phyloP scores from a whole-genome alignment of 2,329 filamentous ascomycete species.

The Fusarium globosum region DNA sequence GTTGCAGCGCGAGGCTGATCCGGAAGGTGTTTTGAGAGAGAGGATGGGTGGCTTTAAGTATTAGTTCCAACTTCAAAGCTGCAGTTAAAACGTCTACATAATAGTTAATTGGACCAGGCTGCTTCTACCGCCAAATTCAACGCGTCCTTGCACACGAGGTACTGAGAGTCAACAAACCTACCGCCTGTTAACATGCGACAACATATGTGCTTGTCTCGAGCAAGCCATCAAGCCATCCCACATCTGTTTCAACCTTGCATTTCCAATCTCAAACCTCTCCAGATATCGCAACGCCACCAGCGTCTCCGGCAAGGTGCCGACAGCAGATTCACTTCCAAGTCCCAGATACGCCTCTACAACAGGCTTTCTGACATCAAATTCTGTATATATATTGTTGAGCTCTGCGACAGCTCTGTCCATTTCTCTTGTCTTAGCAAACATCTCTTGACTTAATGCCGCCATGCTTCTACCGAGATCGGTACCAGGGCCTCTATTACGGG shows the following conservation, averaged over 20 bases:
- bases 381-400: neutral
- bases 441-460: neutral
- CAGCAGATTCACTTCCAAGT: neutral
- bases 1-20: constrained; percentile 3
- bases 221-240: neutral
- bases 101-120: neutral
- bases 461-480: neutral
- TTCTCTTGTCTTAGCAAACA: neutral
- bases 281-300: neutral
- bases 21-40: constrained; percentile 3
- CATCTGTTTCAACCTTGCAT: neutral
- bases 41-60: constrained; percentile 16
- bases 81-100: fast-evolving
- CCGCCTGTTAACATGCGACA: fast-evolving
- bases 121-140: neutral
- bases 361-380: neutral
- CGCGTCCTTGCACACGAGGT: neutral
- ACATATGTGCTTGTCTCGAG: neutral
- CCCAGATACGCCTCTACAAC: neutral
- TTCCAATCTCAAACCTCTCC: neutral
- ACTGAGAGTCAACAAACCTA: neutral
- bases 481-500: neutral
- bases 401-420: neutral
- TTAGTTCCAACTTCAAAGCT: neutral
- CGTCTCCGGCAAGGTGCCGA: neutral